Base-by-base conservation (phyloP, 371 early-diverging fungal species). In the Mortierella sp. region DNA sequence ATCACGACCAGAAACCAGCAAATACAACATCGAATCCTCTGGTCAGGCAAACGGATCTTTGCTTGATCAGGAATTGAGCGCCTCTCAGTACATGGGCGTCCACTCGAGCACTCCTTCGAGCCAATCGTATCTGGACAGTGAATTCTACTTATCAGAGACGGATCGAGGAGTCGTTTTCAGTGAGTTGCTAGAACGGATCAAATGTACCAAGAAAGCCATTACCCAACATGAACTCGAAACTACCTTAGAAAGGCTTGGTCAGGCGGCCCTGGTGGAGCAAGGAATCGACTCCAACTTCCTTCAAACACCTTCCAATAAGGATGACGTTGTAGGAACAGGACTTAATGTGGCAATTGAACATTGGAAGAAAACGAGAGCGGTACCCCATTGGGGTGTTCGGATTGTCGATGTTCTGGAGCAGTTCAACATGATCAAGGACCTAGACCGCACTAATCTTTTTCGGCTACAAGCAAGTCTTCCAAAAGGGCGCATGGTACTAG, bases 281-380 rank as follows among this genome's bases (percentile, higher is more conserved):
- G 65, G 72, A 14, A 21, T 71, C 16, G 53, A 68, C 0, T 16
- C 46, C 2, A 52, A 47, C 9, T 76, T 71, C n/a, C 63, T 71
- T 21, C 64, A 64, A 19, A 26, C 60, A 16, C 30, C 61, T 18
- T 57, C 64, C 59, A 71, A 71, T 15, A 60, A 67, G 47, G 48
- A 71, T 29, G 76, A 76, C 56, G 58, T 64, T 30, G 47, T 76
- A 14, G 62, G 67, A 7, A 64, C 58, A 29, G 76, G 76, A 7
- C 48, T 76, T 23, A 65, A 71, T 19, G 57, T 66, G 1, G 57
- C 69, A 14, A 45, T 74, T 18, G 52, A 53, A 15, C 19, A 26
- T 4, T 47, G 69, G 6, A 25, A 60, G 16, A 57, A 19, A 4
- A 57, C 50, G 7, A 45, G 23, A 1, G 30, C 57, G 46, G 53